Evolutionary conservation across 2,329 filamentous ascomycete genomes (phyloP).

Genomic region (Esteya vermicola): DNA sequence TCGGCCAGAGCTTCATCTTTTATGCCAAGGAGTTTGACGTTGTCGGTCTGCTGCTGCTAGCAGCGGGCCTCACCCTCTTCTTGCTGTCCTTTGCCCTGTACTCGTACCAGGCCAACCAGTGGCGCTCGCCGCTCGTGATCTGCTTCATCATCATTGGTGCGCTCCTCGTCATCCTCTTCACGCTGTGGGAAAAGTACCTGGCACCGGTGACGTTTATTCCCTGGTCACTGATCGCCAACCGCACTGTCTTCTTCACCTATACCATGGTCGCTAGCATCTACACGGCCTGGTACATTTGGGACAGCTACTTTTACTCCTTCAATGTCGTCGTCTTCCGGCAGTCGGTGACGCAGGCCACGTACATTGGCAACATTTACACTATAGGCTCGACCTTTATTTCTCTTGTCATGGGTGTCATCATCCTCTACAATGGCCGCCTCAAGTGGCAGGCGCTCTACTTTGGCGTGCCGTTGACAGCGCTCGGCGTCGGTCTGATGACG

Average conservation of each 20-base stretch:
- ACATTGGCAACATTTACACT: conserved; percentile 9
- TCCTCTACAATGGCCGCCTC: conserved; percentile 34
- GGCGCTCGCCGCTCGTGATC: conserved; percentile 39
- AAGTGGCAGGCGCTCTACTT: conserved; percentile 26
- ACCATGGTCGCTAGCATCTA: conserved; percentile 2
- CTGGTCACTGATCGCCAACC: conserved; percentile 28
- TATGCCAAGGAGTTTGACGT: conserved; percentile 1
- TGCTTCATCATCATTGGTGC: conserved; percentile 48
- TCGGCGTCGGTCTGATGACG: conserved; percentile 39
- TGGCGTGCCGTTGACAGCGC: conserved; percentile 37
- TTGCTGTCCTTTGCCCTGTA: conserved; percentile 51
- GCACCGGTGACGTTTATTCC: conserved; percentile 35
- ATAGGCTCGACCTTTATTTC: conserved; percentile 24
- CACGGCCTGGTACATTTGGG: conserved; percentile 6
- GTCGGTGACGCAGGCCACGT: conserved; percentile 7
- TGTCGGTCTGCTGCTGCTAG: conserved; percentile 40
- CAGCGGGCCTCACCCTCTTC: conserved; percentile 42
- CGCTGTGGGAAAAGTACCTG: conserved; percentile 39
- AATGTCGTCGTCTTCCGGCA: conserved; percentile 10
- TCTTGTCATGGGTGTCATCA: conserved; percentile 26
- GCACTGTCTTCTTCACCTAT: conserved; percentile 16
- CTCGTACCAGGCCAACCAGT: conserved; percentile 29
- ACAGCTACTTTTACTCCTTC: conserved; percentile 10
- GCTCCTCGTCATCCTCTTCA: conserved; percentile 33
- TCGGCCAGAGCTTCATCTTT: neutral